Base-by-base conservation (phyloP, 257 asterid species). In the Jacaranda copaia region DNA sequence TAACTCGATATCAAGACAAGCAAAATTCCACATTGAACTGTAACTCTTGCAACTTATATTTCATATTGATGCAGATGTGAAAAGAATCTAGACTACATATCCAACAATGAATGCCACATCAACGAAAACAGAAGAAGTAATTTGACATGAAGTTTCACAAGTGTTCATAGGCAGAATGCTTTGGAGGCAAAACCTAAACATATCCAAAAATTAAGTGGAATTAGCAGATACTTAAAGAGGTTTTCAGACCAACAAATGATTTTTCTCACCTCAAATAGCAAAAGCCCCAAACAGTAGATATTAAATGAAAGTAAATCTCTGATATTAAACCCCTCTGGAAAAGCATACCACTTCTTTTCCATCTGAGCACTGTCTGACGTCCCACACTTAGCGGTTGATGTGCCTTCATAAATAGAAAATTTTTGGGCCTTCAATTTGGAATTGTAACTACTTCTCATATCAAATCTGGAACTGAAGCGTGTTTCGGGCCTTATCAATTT, bases 301-400 rank as follows among this genome's bases (percentile, higher is more conserved):
- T 89, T 89, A 58, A 79, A 79, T 66, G 86, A 57, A 49, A 61
- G 70, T 25, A 82, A 76, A 59, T 67, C 83, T 68, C 38, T 40
- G 25, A 19, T 59, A 19, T 59, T 35, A 36, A 76, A 66, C 56
- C 67, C 80, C 69, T 73, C 84, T 1, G 88, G 91, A 80, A 78
- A 59, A 43, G 52, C 79, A 71, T 88, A 87, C 91, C 91, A 88
- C 72, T 79, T 76, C 77, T 75, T 68, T 76, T 89, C 93, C 80
- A 83, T 40, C 56, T 73, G 76, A 63, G 42, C 56, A 42, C 19
- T 20, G 19, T 51, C 76, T 72, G 63, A 73, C 57, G 43, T 68
- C 53, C 58, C 40, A 19, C 53, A 9, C 5, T 38, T 74, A 9
- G 58, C 69, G 14, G n/a, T 40, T 19, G 40, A 46, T 18, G 36